phyloP scores from a whole-genome alignment of 169 alveolate species.

The Eimeria falciformis region DNA sequence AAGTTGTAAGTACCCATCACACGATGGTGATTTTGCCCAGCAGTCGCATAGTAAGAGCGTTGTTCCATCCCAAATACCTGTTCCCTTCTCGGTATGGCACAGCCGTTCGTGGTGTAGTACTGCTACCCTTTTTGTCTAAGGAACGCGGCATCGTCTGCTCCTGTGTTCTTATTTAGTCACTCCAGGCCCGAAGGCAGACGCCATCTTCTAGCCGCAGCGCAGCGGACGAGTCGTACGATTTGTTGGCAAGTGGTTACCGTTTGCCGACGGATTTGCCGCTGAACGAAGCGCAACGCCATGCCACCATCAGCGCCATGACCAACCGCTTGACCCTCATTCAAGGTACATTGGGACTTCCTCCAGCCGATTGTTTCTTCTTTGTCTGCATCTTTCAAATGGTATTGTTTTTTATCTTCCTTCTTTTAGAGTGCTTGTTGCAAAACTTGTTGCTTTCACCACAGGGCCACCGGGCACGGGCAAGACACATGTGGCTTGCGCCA shows the following conservation, averaged over 20 bases:
- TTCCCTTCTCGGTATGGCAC: too few relatives aligned
- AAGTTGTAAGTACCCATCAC: conserved; percentile 21
- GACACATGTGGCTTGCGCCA: conserved; percentile 76
- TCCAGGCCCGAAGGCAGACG: conserved; percentile 72
- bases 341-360: conserved; percentile 34
- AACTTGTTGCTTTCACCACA: neutral
- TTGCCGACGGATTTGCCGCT: conserved; percentile 76
- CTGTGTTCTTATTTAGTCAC: conserved; percentile 5
- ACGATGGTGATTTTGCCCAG: too few relatives aligned
- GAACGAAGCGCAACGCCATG: conserved; percentile 69
- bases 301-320: conserved; percentile 74
- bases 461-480: conserved; percentile 79
- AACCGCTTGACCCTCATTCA: conserved; percentile 76
- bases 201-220: conserved; percentile 64
- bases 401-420: neutral
- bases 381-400: neutral
- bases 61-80: too few relatives aligned
- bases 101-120: too few relatives aligned
- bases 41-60: too few relatives aligned
- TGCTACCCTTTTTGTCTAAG: too few relatives aligned
- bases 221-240: conserved; percentile 45
- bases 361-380: neutral
- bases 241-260: conserved; percentile 53
- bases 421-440: neutral
- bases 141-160: too few relatives aligned